phyloP scores from a whole-genome alignment of 2,329 filamentous ascomycete species.

The Fusarium anthophilum region DNA sequence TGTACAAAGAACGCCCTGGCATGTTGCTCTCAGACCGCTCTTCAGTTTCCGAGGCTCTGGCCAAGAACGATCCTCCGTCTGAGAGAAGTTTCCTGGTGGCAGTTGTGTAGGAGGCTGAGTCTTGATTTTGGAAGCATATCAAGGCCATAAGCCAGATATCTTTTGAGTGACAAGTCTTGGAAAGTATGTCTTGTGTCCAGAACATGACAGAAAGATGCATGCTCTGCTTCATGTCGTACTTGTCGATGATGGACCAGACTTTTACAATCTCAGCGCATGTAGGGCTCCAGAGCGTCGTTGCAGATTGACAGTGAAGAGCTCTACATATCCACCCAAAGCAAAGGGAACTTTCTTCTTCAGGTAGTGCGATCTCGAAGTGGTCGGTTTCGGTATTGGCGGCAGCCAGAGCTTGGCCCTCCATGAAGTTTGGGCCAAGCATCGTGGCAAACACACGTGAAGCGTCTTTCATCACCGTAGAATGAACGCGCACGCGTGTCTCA shows the following conservation, averaged over 20 bases:
- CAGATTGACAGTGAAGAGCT: neutral
- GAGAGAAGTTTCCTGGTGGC: neutral
- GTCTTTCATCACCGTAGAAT: neutral
- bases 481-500: neutral
- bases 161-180: fast-evolving
- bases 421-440: constrained; percentile 3
- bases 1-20: neutral
- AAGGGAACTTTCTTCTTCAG: neutral
- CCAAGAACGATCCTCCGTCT: neutral
- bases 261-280: fast-evolving
- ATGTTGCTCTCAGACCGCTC: neutral
- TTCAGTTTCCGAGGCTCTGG: neutral
- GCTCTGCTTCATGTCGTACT: constrained; percentile 1
- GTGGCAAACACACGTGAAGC: neutral
- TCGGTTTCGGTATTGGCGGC: neutral
- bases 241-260: neutral
- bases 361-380: neutral
- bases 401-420: neutral
- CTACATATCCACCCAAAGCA: neutral
- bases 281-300: neutral
- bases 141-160: neutral
- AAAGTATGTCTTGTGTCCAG: neutral
- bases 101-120: neutral
- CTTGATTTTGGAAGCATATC: neutral
- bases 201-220: neutral